These are phyloP conservation scores for Podospora tetraspora DNA, from an alignment of 495 filamentous ascomycete species.

Conservation along the genomic window DNA sequence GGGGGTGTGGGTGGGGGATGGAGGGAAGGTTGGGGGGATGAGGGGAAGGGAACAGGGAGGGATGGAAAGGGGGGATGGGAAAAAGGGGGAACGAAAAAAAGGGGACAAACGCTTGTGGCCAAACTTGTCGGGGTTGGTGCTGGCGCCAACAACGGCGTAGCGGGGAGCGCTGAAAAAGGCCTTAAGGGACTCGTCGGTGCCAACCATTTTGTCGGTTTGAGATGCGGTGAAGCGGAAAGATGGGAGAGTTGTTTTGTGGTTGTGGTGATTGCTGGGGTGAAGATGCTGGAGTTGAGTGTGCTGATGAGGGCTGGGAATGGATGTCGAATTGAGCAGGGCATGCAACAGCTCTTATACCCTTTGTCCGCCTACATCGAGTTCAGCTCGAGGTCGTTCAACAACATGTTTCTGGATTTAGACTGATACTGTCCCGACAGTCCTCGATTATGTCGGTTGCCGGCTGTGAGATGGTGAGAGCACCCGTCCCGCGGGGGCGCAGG, in stretches of 20 bases:
- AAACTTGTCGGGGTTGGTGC: slow-evolving; percentile 75
- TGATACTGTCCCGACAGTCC: neutral
- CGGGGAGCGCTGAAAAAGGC: slow-evolving; percentile 76
- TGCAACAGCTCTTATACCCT: neutral
- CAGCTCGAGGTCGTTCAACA: neutral
- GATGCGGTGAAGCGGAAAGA: slow-evolving; percentile 6
- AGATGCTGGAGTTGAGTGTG: neutral
- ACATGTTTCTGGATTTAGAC: neutral
- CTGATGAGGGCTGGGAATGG: neutral
- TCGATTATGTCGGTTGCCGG: neutral
- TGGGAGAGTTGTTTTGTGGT: neutral
- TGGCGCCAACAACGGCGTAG: slow-evolving; percentile 90
- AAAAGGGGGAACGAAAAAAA: neutral
- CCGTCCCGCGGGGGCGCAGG: neutral
- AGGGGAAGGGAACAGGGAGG: no score
- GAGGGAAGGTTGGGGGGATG: no score
- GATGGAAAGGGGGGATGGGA: neutral
- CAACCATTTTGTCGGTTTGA: slow-evolving; percentile 28
- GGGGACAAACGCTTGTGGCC: slow-evolving; percentile 72
- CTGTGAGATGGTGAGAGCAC: neutral
- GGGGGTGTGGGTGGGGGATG: no score
- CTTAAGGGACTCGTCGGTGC: slow-evolving; percentile 57
- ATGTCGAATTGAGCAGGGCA: neutral
- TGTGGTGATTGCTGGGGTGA: slow-evolving; percentile 4
- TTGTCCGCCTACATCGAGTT: neutral